Evolutionary conservation across 2,329 filamentous ascomycete genomes (phyloP).

Genomic region (Hymenoscyphus fructigenus): DNA sequence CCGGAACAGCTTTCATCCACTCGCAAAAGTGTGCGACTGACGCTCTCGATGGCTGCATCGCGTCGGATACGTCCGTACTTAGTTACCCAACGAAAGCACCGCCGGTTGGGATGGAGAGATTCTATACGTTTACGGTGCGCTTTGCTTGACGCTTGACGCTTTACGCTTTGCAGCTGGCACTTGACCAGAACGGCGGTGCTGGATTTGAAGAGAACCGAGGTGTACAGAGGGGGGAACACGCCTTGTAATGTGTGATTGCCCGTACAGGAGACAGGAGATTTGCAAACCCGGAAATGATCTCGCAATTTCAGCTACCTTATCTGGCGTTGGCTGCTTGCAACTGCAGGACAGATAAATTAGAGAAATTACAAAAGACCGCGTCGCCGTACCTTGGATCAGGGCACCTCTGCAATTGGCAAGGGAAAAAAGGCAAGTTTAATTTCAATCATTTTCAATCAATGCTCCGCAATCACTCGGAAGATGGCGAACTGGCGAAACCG

Average conservation of each 20-base stretch:
- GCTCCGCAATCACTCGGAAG: background rate
- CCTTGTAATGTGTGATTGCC: background rate
- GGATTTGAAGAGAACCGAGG: background rate
- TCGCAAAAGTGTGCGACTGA: background rate
- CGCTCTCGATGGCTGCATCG: conserved; percentile 5
- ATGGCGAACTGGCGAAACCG: background rate
- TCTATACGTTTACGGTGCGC: background rate
- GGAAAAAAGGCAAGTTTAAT: background rate
- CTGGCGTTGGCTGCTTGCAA: background rate
- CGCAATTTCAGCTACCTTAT: background rate
- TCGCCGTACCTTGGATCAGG: background rate
- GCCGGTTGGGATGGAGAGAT: background rate
- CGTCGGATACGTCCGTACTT: conserved; percentile 9
- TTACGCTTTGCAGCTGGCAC: background rate
- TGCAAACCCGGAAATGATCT: conserved; percentile 2
- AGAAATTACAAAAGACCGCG: background rate
- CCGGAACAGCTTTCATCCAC: background rate
- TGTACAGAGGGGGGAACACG: background rate
- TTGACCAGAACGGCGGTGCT: background rate
- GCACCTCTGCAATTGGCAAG: background rate
- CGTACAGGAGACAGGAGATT: background rate
- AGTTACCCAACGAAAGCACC: background rate
- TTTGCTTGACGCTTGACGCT: background rate
- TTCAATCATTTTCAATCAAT: background rate
- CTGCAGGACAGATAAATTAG: background rate